These are phyloP conservation scores for Diospyros lotus DNA, from an alignment of 148 eudicot species.

Conservation along the genomic window DNA sequence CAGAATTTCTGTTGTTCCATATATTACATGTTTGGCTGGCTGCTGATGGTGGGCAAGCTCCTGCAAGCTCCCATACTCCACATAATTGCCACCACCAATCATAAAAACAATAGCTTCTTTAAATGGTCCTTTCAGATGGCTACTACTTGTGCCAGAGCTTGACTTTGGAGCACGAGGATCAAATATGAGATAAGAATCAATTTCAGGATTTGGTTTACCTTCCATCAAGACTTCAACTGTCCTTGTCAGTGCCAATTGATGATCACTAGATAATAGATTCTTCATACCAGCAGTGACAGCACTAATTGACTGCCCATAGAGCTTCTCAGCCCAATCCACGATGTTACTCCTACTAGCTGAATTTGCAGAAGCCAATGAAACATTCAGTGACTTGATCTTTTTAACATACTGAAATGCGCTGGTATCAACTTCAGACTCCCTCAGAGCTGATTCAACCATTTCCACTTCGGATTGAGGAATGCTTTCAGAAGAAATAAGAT, in stretches of 20 bases:
- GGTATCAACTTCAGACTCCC: conserved; percentile 86
- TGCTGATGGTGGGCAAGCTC: conserved; percentile 71
- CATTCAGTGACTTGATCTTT: conserved; percentile 83
- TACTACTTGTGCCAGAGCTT: conserved; percentile 44
- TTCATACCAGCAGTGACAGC: conserved; percentile 97
- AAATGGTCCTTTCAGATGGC: conserved; percentile 83
- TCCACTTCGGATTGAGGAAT: conserved; percentile 75
- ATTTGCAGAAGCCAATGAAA: conserved; percentile 73
- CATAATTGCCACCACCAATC: conserved; percentile 97
- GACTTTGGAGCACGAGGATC: conserved; percentile 99
- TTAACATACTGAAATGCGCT: conserved; percentile 94
- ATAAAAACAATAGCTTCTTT: conserved; percentile 97
- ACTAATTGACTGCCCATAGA: conserved; percentile 84
- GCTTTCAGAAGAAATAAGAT: conserved; percentile 74
- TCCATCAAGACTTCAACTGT: conserved; percentile 97
- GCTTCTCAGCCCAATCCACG: conserved; percentile 95
- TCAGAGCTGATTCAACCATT: conserved; percentile 71
- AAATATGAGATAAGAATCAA: conserved; percentile 69
- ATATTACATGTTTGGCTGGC: conserved; percentile 63
- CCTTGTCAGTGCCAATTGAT: conserved; percentile 83
- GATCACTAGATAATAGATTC: conserved; percentile 72
- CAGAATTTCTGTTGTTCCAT: conserved; percentile 81
- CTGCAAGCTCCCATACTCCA: conserved; percentile 89
- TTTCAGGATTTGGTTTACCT: conserved; percentile 87
- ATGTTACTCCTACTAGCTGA: conserved; percentile 83